phyloP scores from a whole-genome alignment of 768 basidiomycete species.

The Psilocybe sp. region DNA sequence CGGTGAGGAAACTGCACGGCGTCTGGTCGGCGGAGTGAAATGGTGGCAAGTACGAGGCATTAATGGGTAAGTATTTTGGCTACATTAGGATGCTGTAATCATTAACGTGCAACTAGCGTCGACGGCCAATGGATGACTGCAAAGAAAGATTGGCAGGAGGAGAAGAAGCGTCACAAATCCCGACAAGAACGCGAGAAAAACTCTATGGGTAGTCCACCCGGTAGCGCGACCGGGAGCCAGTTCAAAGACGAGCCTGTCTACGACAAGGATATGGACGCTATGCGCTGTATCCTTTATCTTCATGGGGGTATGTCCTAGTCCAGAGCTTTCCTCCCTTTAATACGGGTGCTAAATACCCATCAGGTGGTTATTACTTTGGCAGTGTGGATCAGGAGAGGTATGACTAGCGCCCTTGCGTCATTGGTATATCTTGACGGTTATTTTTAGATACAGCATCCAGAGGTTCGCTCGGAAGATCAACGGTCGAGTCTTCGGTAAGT shows the following conservation, averaged over 20 bases:
- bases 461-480: slow-evolving; percentile 90
- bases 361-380: slow-evolving; percentile 84
- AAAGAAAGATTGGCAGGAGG: slow-evolving; percentile 78
- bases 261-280: slow-evolving; percentile 74
- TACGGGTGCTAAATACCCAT: neutral
- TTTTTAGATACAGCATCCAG: slow-evolving; percentile 65
- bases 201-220: neutral
- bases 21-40: slow-evolving; percentile 82
- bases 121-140: slow-evolving; percentile 87
- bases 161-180: slow-evolving; percentile 54
- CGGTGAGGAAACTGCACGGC: slow-evolving; percentile 70
- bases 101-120: slow-evolving; percentile 38
- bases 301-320: slow-evolving; percentile 59
- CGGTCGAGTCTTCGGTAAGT: slow-evolving; percentile 78
- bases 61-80: slow-evolving; percentile 51
- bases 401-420: neutral
- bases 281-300: slow-evolving; percentile 80
- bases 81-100: neutral
- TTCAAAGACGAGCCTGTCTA: slow-evolving; percentile 35
- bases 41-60: slow-evolving; percentile 97
- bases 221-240: neutral
- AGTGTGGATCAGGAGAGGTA: slow-evolving; percentile 77
- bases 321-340: neutral
- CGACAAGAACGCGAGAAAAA: slow-evolving; percentile 28
- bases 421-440: neutral